Base-by-base conservation (phyloP, 2,329 filamentous ascomycete genomes). In the Fusarium devonianum region DNA sequence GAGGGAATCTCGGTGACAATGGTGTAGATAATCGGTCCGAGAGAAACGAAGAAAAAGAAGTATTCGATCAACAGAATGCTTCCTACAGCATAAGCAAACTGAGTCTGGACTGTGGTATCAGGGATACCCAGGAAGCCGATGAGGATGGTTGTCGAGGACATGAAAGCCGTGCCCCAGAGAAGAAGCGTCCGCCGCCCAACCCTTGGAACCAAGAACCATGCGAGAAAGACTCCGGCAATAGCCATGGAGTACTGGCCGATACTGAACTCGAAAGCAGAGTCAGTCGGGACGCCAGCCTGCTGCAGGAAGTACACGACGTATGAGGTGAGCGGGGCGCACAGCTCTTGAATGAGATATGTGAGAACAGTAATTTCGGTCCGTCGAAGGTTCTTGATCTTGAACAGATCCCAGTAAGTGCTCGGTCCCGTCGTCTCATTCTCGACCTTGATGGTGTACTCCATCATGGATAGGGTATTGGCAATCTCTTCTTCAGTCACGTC, bases 11-110 rank as follows among this genome's bases (percentile, higher is more conserved):
- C 76, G 2, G 76, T 83, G 4, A 96, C 90, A 19, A 96, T 81
- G 0, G 90, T 92, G 73, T 94, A 96, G 73, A 88, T 90, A 12
- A 96, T 90, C 28, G 54, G 72, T 1, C 72, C 72, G 10, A 73
- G 65, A 9, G 70, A 73, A 43, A 67, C 60, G 46, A 72, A 65
- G 49, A 72, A 74, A 18, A 75, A 66, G 23, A 78, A 72, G 11
- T 73, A 75, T 63, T 77, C 76, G 29, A 75, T 65, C 17, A 73
- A 51, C 0, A 73, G 67, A 47, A 83, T 67, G 6, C 73, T 70
- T 8, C 78, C 81, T 4, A 77, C 76, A 0, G 72, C 75, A 67
- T 73, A 78, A 0, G 75, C 77, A 8, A 59, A 52, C 5, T 48
- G 49, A 4, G 75, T 67, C 1, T 72, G 73, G 40, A 76, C 71